Base-by-base conservation (phyloP, 176 grass and related monocot genomes). In the Elymus sibiricus region DNA sequence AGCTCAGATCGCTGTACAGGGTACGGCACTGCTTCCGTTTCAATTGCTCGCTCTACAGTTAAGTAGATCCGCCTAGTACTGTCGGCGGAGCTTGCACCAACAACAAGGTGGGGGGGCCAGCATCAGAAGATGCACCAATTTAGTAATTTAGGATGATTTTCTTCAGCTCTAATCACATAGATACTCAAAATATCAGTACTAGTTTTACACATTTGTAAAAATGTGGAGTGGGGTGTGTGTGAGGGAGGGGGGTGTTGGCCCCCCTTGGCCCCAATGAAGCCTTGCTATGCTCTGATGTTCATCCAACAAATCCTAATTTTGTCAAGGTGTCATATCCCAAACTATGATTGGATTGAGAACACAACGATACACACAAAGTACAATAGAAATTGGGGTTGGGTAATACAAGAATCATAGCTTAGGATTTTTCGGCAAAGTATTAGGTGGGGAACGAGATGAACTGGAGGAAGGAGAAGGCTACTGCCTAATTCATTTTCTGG, bases 1-100 rank as follows among this genome's bases (percentile, higher is more conserved):
- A 92, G 90, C 86, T 92, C 64, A 89, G 88, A 92, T 95, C 88
- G 70, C 84, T 94, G 10, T 98, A 92, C 59, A 88, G 76, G 82
- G 97, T 95, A 88, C 42, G 74, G 1, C 40, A 39, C 76, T 88
- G 51, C 8, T 51, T 37, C 39, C 32, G 2, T 64, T 73, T 70
- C n/a, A 12, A 10, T 79, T 64, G 11, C 27, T 78, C 60, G 5
- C 35, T 74, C 13, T 27, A 19, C 6, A 17, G 19, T 78, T 29
- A 6, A 28, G 22, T 7, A n/a, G 22, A 17, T 43, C n/a, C 39
- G 15, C 70, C 42, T 86, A 2, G 7, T 56, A 3, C 6, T 79
- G 53, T 22, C 9, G 55, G 55, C 21, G 7, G 19, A 4, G 55
- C 55, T 58, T 58, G 55, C 55, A 56, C 53, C 53, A 3, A 22